phyloP scores from a whole-genome alignment of 2,329 filamentous ascomycete species.

The Neofusicoccum ribis region DNA sequence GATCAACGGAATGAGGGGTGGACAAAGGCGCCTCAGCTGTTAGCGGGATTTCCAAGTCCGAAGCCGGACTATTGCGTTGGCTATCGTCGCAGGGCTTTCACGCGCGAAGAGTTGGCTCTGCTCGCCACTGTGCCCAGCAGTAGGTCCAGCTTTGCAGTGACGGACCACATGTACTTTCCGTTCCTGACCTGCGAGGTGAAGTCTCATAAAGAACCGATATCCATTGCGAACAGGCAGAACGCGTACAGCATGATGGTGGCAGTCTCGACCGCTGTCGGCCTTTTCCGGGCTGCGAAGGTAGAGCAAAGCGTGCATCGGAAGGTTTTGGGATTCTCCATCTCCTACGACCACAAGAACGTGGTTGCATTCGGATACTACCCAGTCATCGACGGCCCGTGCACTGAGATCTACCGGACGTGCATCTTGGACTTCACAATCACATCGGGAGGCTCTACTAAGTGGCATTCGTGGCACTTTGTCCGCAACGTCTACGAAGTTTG shows the following conservation, averaged over 20 bases:
- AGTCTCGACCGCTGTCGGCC: conserved; percentile 25
- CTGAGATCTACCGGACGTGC: neutral
- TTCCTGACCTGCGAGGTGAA: neutral
- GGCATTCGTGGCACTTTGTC: neutral
- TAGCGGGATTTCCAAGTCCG: too few relatives aligned
- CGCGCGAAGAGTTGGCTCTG: too few relatives aligned
- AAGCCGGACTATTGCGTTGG: too few relatives aligned
- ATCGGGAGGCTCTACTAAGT: too few relatives aligned
- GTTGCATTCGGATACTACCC: conserved; percentile 20
- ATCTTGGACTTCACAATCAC: neutral
- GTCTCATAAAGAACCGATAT: conserved; percentile 26
- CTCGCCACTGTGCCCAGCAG: too few relatives aligned
- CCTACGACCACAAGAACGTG: conserved; percentile 25
- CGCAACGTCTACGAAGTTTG: neutral
- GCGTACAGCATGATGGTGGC: conserved; percentile 28
- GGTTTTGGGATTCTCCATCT: conserved; percentile 28
- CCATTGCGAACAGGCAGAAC: conserved; percentile 33
- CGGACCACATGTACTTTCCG: conserved; percentile 49
- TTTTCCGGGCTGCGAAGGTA: conserved; percentile 26
- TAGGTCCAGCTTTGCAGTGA: neutral
- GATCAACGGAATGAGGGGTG: too few relatives aligned
- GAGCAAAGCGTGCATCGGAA: conserved; percentile 26
- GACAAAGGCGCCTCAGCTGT: too few relatives aligned
- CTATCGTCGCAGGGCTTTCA: too few relatives aligned
- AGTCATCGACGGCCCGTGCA: neutral